Base-by-base conservation (phyloP, 257 asterid genomes). In the Anisodus tanguticus region DNA sequence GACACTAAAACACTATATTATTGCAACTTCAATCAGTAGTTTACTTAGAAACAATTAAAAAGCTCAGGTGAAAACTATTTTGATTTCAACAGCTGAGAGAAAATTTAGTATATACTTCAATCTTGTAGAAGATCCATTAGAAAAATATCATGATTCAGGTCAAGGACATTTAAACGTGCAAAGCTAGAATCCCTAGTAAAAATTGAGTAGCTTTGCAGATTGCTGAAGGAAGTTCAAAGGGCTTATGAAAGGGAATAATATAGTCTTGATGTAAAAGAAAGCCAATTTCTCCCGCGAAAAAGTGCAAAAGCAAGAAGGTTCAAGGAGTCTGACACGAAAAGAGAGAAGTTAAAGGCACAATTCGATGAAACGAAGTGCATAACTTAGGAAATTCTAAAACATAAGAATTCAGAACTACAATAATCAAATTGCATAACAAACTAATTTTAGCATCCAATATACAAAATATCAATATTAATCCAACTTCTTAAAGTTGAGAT, bases 401-500 rank as follows among this genome's bases (percentile, higher is more conserved):
- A 70, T 41, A 16, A 45, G 31, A 71, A 71, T 45, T 45, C n/a
- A 22, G 79, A 71, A 45, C 53, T 9, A 45, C 57, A 71, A 71
- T 45, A 71, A 71, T 17, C 79, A 71, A 43, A 71, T 71, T 45
- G 80, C 80, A 10, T 45, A 45, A 45, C 79, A n/a, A 71, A 22
- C 58, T 45, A 45, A 71, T 71, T 71, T 71, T 58, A 71, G 80
- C 39, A 45, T 71, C 80, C 31, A 71, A 71, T 45, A n/a, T 9
- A 45, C 80, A 45, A 71, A 71, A 45, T 9, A 58, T 45, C 58
- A 71, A 71, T 45, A 71, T 9, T 71, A 5, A 71, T 71, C 80
- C 39, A 45, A 45, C 80, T 71, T 71, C 58, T 71, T 9, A 71
- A n/a, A 45, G 80, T n/a, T 71, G 58, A 71, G 79, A 71, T 31